These are phyloP conservation scores for Candida gorgasii DNA, from an alignment of 805 yeast species.

Conservation along the genomic window DNA sequence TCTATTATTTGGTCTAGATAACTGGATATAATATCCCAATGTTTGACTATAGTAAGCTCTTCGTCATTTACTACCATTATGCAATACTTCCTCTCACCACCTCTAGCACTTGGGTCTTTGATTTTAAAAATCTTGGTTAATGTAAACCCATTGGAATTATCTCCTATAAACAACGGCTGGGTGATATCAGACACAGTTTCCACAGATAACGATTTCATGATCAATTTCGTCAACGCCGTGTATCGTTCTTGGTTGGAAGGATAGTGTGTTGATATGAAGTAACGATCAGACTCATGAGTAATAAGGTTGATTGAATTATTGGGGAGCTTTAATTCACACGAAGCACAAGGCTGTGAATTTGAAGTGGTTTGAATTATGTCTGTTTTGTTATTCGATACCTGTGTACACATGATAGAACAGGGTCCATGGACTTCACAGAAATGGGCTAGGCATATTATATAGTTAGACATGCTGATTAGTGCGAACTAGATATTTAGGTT, in stretches of 20 bases:
- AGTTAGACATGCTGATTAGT: slow-evolving; percentile 22
- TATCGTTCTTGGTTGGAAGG: slow-evolving; percentile 51
- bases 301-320: slow-evolving; percentile 18
- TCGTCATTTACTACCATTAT: slow-evolving; percentile 57
- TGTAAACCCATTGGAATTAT: slow-evolving; percentile 59
- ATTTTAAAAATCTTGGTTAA: slow-evolving; percentile 61
- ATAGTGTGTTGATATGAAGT: slow-evolving; percentile 58
- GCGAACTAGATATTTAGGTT: neutral
- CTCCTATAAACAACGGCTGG: slow-evolving; percentile 66
- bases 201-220: slow-evolving; percentile 64
- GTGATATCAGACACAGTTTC: slow-evolving; percentile 62
- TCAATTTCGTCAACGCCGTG: slow-evolving; percentile 57
- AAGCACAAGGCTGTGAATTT: slow-evolving; percentile 52
- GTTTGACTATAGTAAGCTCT: slow-evolving; percentile 50
- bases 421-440: slow-evolving; percentile 84
- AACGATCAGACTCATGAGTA: slow-evolving; percentile 23
- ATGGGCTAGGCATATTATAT: slow-evolving; percentile 61
- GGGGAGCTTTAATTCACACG: slow-evolving; percentile 61
- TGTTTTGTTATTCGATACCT: slow-evolving; percentile 29
- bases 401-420: slow-evolving; percentile 63
- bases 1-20: slow-evolving; percentile 29
- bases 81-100: slow-evolving; percentile 69
- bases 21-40: slow-evolving; percentile 53
- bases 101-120: slow-evolving; percentile 66
- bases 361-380: slow-evolving; percentile 39